Base-by-base conservation (phyloP, 1,139 yeast genomes). In the Geotrichum fermentans region DNA sequence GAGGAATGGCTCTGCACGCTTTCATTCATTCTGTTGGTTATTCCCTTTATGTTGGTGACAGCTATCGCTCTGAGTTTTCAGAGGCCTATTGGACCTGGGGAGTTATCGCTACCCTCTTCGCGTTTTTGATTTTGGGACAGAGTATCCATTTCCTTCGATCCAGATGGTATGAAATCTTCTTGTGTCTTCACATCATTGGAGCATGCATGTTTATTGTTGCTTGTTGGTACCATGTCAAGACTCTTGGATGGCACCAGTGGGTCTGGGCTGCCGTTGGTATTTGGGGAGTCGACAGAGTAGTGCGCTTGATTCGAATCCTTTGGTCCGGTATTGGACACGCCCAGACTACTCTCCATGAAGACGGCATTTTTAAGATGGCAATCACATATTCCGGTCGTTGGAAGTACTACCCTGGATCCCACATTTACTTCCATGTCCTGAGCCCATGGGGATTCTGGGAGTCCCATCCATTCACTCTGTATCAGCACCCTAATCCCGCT, bases 401-500 rank as follows among this genome's bases (percentile, higher is more conserved):
- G 70, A 55, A 57, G n/a, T 62, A 66, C 17, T 58, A 55, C 39
- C 73, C 73, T 10, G 74, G 74, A 0, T 64, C 67, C 17, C 69
- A 62, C 58, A 77, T 75, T 1, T 81, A 71, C 56, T 65, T 81
- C 45, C 78, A 79, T 61, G 77, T 81, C 55, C 58, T 79, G 34
- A 49, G 53, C 16, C 56, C 58, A 26, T 48, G 55, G 29, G 38
- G 49, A 6, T 59, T 56, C 45, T 59, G 72, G 55, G 85, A 82
- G 61, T 77, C 83, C 0, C 88, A 82, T 63, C 88, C 88, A 0
- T 81, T 82, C 59, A 78, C 88, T 0, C 65, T 79, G 24, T 68
- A 75, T 28, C 59, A 57, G 22, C 44, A 56, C 7, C 51, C 56
- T 32, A 48, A 51, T 38, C 52, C 53, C 11, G 53, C 48, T 6